phyloP scores from a whole-genome alignment of 192 early-diverging fungal genomes.

The Neocallimastix lanati region DNA sequence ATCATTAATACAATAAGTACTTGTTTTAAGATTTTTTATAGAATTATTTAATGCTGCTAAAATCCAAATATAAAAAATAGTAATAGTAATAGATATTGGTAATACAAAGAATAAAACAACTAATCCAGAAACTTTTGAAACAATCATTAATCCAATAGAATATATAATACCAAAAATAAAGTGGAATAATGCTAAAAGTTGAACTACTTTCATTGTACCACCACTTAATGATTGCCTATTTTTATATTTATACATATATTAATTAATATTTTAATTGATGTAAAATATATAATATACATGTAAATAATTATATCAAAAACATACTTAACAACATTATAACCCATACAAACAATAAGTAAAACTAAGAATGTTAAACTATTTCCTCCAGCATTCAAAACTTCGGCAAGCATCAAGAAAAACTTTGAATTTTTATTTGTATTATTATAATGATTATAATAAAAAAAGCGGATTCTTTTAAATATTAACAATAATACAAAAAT shows the following conservation, averaged over 20 bases:
- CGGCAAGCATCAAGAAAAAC: constrained; percentile 51
- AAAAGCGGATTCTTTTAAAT: background rate
- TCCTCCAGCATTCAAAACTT: constrained; percentile 67
- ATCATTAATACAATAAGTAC: constrained; percentile 65
- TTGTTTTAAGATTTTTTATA: constrained; percentile 49
- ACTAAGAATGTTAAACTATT: constrained; percentile 92
- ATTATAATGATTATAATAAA: background rate
- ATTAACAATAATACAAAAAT: too few relatives aligned
- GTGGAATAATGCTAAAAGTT: constrained; percentile 55
- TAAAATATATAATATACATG: too few relatives aligned
- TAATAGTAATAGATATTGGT: constrained; percentile 77
- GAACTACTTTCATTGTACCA: constrained; percentile 69
- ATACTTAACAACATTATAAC: constrained; percentile 87
- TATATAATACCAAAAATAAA: constrained; percentile 81
- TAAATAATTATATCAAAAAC: background rate
- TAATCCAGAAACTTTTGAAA: constrained; percentile 39
- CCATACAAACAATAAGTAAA: constrained; percentile 83
- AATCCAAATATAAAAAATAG: constrained; percentile 86
- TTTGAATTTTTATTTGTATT: constrained; percentile 7
- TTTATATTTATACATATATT: background rate
- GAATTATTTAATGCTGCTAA: constrained; percentile 64
- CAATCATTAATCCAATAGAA: constrained; percentile 53
- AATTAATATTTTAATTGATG: background rate
- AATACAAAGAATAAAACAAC: constrained; percentile 64
- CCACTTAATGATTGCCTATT: constrained; percentile 73